Evolutionary conservation across 306 rosid species (phyloP), one percentile per base, ranked within the genome.

Genomic region (Hippophae rhamnoides): DNA sequence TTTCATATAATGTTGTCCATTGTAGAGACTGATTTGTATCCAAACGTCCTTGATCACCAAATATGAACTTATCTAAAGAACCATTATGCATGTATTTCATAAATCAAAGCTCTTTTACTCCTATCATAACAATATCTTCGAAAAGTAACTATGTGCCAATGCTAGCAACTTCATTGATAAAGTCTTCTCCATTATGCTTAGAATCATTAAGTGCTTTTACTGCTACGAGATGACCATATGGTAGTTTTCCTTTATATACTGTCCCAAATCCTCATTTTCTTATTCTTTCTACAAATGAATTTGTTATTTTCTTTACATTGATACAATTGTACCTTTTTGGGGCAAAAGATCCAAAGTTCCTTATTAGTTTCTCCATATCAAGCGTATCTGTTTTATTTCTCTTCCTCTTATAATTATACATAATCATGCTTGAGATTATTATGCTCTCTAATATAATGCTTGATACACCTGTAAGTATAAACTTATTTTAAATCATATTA

Each of bases 221-320:
- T 0, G 76, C 83, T 7, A 71, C 81, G 7, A 18, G 58, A 72
- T 38, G 65, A 9, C 76, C 76, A 63, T 81, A 60, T 1, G 44
- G 13, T 60, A 77, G 43, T 7, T 0, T 61, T n/a, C 71, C 80
- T 71, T 70, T 76, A 43, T 73, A 76, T 0, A 80, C 80, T 10
- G 44, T n/a, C 5, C 86, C 80, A 56, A 43, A 81, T 43, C 76
- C 86, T 46, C 81, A 81, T 58, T 72, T 40, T 0, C 78, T 81
- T 9, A 72, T 8, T 56, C 56, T 65, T 14, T 65, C 5, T 7
- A 1, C 11, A 13, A 79, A 79, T n/a, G 61, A 54, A 2, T 56
- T 75, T 63, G 84, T 72, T 41, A 79, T 55, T 18, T 13, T 65
- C 61, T 72, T 69, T 10, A 63, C 53, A n/a, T 49, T 43, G 31